Conservation (phyloP, 148 eudicot genomes). For the Chenopodium suecicum region DNA sequence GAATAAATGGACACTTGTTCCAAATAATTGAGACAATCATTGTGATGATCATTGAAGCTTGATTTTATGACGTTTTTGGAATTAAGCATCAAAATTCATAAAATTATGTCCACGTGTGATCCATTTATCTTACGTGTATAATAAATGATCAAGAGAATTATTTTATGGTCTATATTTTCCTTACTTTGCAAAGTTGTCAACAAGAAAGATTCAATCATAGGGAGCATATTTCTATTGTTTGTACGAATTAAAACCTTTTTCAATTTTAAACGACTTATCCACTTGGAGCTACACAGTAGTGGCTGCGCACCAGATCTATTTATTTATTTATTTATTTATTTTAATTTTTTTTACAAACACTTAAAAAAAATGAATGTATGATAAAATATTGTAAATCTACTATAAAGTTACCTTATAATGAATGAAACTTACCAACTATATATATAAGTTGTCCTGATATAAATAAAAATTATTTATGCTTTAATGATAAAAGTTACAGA, state of each 20-base stretch:
- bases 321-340: too few species aligned
- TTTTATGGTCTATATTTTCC: not conserved
- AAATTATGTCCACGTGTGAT: not conserved
- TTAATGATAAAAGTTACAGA: too few species aligned
- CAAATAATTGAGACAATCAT: constrained; percentile 1
- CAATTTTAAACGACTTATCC: too few species aligned
- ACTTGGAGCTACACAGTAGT: not conserved
- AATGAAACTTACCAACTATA: too few species aligned
- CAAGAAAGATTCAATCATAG: not conserved
- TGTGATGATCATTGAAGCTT: not conserved
- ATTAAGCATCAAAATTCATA: not conserved
- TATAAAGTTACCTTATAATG: too few species aligned
- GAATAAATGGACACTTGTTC: not conserved
- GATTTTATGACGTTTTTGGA: not conserved
- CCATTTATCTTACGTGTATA: not conserved
- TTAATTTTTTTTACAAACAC: too few species aligned
- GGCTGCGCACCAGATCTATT: not conserved
- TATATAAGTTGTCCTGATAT: too few species aligned
- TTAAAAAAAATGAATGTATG: too few species aligned
- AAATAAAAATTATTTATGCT: too few species aligned
- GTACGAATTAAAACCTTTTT: not conserved
- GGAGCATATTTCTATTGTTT: not conserved
- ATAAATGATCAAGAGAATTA: not conserved
- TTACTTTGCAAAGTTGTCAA: not conserved
- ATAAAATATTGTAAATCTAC: too few species aligned